phyloP scores from a whole-genome alignment of 1,284 basidiomycete genomes.

The Cutaneotrichosporon arboriforme region DNA sequence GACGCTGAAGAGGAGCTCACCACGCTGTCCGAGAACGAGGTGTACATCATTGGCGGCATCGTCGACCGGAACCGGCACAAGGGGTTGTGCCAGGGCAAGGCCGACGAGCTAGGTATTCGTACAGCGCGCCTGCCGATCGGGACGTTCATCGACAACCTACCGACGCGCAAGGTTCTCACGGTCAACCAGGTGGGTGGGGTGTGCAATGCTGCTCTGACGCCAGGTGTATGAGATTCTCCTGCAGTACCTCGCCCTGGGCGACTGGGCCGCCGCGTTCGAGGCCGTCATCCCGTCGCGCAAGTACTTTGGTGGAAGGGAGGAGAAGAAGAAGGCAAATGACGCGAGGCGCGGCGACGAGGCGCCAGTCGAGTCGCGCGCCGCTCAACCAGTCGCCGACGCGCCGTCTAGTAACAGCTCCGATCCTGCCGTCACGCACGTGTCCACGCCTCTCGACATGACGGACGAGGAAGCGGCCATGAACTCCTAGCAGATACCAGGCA shows the following conservation, averaged over 20 bases:
- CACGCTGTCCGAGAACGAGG: constrained; percentile 73
- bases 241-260: constrained; percentile 73
- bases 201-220: not conserved
- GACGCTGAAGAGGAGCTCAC: constrained; percentile 81
- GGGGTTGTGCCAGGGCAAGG: constrained; percentile 87
- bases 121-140: constrained; percentile 91
- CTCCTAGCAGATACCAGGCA: constrained; percentile 7
- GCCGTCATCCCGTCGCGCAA: constrained; percentile 85
- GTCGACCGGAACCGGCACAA: constrained; percentile 96
- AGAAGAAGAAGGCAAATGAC: constrained; percentile 15
- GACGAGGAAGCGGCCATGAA: constrained; percentile 25
- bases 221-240: constrained; percentile 82
- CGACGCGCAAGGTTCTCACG: constrained; percentile 90
- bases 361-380: too few species aligned
- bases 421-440: too few species aligned
- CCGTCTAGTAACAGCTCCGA: too few species aligned
- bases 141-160: constrained; percentile 70
- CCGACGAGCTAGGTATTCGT: constrained; percentile 64
- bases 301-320: constrained; percentile 50
- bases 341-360: constrained; percentile 4
- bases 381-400: too few species aligned
- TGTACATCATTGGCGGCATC: constrained; percentile 94
- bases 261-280: constrained; percentile 79
- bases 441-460: constrained; percentile 3
- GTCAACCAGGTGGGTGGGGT: constrained; percentile 70